phyloP scores from a whole-genome alignment of 2,329 filamentous ascomycete species.

The Chaetomiaceae sp. region DNA sequence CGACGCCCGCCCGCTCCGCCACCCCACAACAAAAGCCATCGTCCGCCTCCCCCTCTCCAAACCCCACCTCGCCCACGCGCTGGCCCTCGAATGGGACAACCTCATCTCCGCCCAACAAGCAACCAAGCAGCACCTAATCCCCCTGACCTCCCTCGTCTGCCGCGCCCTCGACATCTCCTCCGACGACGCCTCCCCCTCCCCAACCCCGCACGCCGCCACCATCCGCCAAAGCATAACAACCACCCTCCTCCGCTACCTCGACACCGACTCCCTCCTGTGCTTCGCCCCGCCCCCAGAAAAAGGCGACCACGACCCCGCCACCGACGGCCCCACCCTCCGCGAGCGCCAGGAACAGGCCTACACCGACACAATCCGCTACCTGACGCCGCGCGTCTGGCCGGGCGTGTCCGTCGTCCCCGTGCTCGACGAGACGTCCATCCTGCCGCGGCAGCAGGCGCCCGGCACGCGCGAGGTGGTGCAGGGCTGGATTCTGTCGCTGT shows the following conservation, averaged over 20 bases:
- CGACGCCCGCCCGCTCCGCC: constrained; percentile 74
- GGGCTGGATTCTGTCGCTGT: constrained; percentile 69
- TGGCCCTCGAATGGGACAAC: constrained; percentile 91
- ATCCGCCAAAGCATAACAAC: constrained; percentile 60
- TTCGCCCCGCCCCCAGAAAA: constrained; percentile 62
- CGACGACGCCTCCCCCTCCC: constrained; percentile 58
- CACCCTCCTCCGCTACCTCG: constrained; percentile 76
- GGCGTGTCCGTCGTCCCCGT: constrained; percentile 73
- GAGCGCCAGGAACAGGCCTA: constrained; percentile 67
- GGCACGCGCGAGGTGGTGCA: constrained; percentile 72
- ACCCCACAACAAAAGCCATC: constrained; percentile 64
- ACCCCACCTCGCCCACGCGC: constrained; percentile 73
- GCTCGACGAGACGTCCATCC: constrained; percentile 71
- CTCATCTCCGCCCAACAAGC: constrained; percentile 79
- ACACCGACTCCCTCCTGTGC: constrained; percentile 89
- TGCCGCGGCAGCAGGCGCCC: constrained; percentile 68
- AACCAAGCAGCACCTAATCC: constrained; percentile 80
- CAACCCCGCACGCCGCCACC: constrained; percentile 21
- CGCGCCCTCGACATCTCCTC: constrained; percentile 75
- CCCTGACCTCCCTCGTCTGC: constrained; percentile 78
- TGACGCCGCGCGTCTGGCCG: constrained; percentile 75
- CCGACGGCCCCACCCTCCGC: constrained; percentile 48
- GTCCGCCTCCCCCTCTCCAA: constrained; percentile 71
- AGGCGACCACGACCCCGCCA: constrained; percentile 31
- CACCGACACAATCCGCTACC: constrained; percentile 63